A percentile compares a stretch with the other conserved stretches of the same genome.
Conservation (phyloP, 306 rosid species). For the Prunus salicina region DNA sequence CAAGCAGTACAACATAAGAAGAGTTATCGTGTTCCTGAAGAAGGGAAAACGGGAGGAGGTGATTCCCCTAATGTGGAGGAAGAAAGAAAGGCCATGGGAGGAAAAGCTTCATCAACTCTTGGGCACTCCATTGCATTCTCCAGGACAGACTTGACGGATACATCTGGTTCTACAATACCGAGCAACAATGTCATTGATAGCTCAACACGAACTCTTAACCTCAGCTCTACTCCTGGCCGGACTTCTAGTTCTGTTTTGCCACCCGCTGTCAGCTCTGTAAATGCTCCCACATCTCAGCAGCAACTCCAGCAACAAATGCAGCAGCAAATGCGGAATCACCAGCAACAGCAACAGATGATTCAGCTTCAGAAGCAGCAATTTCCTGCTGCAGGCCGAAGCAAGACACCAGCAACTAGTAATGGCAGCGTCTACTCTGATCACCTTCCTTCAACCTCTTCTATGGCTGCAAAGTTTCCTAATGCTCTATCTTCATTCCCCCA, state of each 20-base stretch:
- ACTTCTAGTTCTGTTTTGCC: constrained; percentile 56
- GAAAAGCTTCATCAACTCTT: constrained; percentile 47
- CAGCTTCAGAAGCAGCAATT: constrained; percentile 61
- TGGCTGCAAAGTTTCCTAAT: constrained; percentile 71
- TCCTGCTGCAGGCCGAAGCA: constrained; percentile 48
- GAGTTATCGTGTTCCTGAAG: constrained; percentile 55
- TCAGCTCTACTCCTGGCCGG: constrained; percentile 52
- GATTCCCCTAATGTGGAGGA: constrained; percentile 67
- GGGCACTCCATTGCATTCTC: constrained; percentile 88
- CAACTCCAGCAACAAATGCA: constrained; percentile 49
- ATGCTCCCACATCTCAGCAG: constrained; percentile 56
- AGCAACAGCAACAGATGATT: constrained; percentile 41
- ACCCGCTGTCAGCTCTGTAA: constrained; percentile 29
- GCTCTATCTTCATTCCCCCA: constrained; percentile 64
- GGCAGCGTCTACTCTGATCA: constrained; percentile 69
- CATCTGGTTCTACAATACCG: constrained; percentile 41
- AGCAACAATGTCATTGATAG: constrained; percentile 69
- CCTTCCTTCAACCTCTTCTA: constrained; percentile 58
- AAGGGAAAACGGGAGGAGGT: constrained; percentile 51
- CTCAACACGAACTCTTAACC: constrained; percentile 57
- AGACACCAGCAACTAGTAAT: constrained; percentile 62
- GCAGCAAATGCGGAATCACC: constrained; percentile 32
- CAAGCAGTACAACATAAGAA: constrained; percentile 76
- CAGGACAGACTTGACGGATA: constrained; percentile 63
- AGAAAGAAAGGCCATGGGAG: constrained; percentile 57